Conservation (phyloP, 2,329 filamentous ascomycete species). For the Diaporthe vaccinii region DNA sequence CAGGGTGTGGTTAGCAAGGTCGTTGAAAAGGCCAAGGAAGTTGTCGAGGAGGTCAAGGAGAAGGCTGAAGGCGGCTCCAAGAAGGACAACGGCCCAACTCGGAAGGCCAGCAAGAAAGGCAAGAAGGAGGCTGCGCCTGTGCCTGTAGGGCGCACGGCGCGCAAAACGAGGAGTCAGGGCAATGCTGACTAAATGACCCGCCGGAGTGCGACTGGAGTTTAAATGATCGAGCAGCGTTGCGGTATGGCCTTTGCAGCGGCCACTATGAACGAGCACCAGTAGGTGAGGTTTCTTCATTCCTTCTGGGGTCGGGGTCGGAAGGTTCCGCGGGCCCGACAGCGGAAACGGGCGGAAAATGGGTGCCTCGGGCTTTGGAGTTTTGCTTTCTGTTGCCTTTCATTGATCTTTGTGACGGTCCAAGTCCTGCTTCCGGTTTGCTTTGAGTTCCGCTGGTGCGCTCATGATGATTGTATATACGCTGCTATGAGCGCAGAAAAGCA, state of each 20-base stretch:
- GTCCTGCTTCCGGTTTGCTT: slow-evolving; percentile 14
- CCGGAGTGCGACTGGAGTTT: neutral
- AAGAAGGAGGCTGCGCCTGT: slow-evolving; percentile 45
- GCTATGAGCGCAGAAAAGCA: slow-evolving; percentile 27
- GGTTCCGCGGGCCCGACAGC: slow-evolving; percentile 6
- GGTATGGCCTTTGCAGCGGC: neutral
- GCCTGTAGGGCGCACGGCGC: slow-evolving; percentile 51
- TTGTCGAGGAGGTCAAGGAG: slow-evolving; percentile 37
- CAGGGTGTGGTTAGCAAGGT: slow-evolving; percentile 39
- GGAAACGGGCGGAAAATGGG: slow-evolving; percentile 33
- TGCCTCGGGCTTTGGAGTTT: slow-evolving; percentile 34
- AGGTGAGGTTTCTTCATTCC: slow-evolving; percentile 24
- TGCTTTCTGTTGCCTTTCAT: slow-evolving; percentile 24
- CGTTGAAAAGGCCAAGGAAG: slow-evolving; percentile 38
- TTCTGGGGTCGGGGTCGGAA: slow-evolving; percentile 5
- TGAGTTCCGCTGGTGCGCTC: slow-evolving; percentile 20
- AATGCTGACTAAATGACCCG: slow-evolving; percentile 34
- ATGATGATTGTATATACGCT: slow-evolving; percentile 36
- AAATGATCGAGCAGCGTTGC: neutral
- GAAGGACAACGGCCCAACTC: slow-evolving; percentile 30
- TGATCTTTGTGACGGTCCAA: slow-evolving; percentile 8
- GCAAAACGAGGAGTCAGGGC: slow-evolving; percentile 57
- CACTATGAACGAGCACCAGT: slow-evolving; percentile 1
- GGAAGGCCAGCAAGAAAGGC: slow-evolving; percentile 45
- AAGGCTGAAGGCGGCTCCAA: slow-evolving; percentile 23